A percentile compares a stretch with the other conserved stretches of the same genome.
phyloP scores from a whole-genome alignment of 495 filamentous ascomycete genomes.

The Penicillium paradoxum region DNA sequence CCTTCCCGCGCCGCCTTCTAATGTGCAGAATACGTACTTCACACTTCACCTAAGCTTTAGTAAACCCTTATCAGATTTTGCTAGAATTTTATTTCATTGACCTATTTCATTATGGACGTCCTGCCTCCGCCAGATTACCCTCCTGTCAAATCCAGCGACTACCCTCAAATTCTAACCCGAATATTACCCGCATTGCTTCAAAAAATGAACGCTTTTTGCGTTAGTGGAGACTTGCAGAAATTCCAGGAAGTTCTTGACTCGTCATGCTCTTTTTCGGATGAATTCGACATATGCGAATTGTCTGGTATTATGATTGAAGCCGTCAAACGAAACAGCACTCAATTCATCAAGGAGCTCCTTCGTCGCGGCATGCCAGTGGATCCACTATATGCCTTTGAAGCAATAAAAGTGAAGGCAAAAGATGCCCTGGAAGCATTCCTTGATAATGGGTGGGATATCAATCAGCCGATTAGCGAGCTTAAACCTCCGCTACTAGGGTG shows the following conservation, averaged over 20 bases:
- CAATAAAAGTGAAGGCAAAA: slow-evolving; percentile 1
- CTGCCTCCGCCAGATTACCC: background rate
- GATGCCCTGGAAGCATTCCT: slow-evolving; percentile 5
- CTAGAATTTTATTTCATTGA: background rate
- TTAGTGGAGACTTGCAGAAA: background rate
- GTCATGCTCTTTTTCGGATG: background rate
- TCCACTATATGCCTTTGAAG: background rate
- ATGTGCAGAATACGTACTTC: no score
- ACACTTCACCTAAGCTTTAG: no score
- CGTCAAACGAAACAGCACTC: no score
- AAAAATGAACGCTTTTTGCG: background rate
- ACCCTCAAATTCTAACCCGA: background rate
- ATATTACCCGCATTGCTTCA: background rate
- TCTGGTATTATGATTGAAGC: background rate
- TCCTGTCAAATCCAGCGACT: background rate
- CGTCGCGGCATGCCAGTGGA: background rate
- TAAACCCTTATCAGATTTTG: background rate
- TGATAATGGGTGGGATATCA: slow-evolving; percentile 16
- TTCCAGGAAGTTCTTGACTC: background rate
- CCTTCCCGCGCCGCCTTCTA: no score
- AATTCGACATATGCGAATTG: background rate
- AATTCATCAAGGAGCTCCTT: background rate
- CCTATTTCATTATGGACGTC: background rate
- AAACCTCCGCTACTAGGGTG: slow-evolving; percentile 15
- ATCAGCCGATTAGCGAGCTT: slow-evolving; percentile 15